Evolutionary conservation across 2,329 filamentous ascomycete genomes (phyloP).

Genomic region (Aurifilum marmelostoma): DNA sequence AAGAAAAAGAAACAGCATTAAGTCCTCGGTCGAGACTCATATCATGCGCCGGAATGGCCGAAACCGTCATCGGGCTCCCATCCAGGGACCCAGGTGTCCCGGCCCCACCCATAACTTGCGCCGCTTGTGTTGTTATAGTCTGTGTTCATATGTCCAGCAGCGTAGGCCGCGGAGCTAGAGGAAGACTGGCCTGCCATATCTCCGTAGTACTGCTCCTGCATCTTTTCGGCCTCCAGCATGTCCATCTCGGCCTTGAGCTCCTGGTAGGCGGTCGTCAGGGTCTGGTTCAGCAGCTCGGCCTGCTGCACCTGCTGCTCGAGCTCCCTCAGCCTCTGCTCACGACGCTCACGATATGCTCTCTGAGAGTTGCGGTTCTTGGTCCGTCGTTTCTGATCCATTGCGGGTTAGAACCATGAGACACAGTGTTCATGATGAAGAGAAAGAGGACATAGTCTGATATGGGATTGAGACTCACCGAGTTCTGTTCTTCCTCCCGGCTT

Average conservation of each 20-base stretch:
- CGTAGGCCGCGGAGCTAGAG: not conserved
- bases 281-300: constrained; percentile 27
- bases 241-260: constrained; percentile 26
- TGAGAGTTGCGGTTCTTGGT: constrained; percentile 26
- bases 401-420: not conserved
- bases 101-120: constrained; percentile 12
- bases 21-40: not conserved
- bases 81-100: constrained; percentile 10
- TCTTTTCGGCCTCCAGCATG: constrained; percentile 23
- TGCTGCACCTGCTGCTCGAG: constrained; percentile 27
- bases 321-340: constrained; percentile 24
- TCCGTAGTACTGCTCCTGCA: constrained; percentile 26
- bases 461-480: constrained; percentile 14
- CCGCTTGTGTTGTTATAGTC: constrained; percentile 2
- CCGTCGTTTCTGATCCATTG: constrained; percentile 11
- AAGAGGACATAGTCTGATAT: too few relatives aligned
- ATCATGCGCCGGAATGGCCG: not conserved
- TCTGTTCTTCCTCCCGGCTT: constrained; percentile 26
- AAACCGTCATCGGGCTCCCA: constrained; percentile 11
- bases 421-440: too few relatives aligned
- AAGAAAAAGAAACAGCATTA: not conserved
- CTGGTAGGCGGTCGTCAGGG: constrained; percentile 28
- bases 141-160: not conserved
- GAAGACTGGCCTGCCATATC: not conserved
- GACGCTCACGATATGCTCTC: constrained; percentile 26